Evolutionary conservation across 495 filamentous ascomycete genomes (phyloP).

Genomic region (Penicillium chermesinum): DNA sequence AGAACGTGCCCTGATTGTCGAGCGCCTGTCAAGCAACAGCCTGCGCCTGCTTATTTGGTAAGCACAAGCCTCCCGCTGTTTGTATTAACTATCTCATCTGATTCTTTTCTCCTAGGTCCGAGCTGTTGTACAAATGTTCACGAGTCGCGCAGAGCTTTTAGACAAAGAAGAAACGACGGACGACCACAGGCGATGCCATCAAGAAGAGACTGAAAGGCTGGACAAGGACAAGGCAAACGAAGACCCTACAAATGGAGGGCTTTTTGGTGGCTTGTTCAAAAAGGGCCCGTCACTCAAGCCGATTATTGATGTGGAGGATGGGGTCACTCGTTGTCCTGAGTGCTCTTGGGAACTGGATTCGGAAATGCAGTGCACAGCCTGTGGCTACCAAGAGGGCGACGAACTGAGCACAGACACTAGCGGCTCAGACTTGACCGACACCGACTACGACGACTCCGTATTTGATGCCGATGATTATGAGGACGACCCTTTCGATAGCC

Average conservation of each 20-base stretch:
- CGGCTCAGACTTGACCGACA: slow-evolving; percentile 1
- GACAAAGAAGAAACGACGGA: slow-evolving; percentile 57
- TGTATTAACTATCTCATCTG: slow-evolving; percentile 9
- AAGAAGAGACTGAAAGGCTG: slow-evolving; percentile 57
- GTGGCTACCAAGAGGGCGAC: slow-evolving; percentile 29
- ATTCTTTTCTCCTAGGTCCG: slow-evolving; percentile 46
- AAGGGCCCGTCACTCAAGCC: slow-evolving; percentile 22
- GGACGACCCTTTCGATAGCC: slow-evolving; percentile 19
- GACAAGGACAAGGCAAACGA: slow-evolving; percentile 50
- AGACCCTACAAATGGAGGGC: slow-evolving; percentile 47
- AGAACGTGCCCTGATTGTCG: slow-evolving; percentile 73
- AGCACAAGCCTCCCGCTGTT: slow-evolving; percentile 4
- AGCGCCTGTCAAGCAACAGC: slow-evolving; percentile 50
- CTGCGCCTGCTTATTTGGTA: slow-evolving; percentile 68
- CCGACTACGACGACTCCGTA: slow-evolving; percentile 24
- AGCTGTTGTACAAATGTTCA: slow-evolving; percentile 62
- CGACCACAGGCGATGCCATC: slow-evolving; percentile 54
- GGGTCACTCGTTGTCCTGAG: slow-evolving; percentile 56
- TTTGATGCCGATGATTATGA: slow-evolving; percentile 33
- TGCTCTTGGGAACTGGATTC: slow-evolving; percentile 63
- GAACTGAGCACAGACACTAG: slow-evolving; percentile 22
- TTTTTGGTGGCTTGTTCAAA: slow-evolving; percentile 63
- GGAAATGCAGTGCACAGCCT: slow-evolving; percentile 49
- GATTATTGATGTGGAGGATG: slow-evolving; percentile 56
- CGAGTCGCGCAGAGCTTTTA: slow-evolving; percentile 57